Evolutionary conservation across 1,139 yeast species (phyloP).

Genomic region (Taphrina flavorubra): DNA sequence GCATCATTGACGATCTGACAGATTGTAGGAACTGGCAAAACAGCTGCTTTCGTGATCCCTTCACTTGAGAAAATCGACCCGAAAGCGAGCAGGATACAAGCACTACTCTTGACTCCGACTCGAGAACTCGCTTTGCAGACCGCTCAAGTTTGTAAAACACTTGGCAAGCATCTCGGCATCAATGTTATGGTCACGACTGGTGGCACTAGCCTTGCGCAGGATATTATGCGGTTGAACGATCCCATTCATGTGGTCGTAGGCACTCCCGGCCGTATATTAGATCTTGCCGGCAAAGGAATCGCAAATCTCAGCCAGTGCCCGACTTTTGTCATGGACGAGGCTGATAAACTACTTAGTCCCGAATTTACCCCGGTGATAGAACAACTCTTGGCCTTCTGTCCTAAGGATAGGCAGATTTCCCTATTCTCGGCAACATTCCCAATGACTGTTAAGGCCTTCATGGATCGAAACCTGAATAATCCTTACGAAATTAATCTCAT

Average conservation of each 20-base stretch:
- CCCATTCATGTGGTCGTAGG: constrained; percentile 92
- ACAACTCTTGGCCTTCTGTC: constrained; percentile 83
- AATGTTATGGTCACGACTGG: constrained; percentile 99
- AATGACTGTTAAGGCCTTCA: constrained; percentile 84
- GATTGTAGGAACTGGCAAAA: constrained; percentile 72
- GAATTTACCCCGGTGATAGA: constrained; percentile 89
- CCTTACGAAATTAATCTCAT: constrained; percentile 95
- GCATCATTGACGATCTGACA: neutral
- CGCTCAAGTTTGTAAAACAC: constrained; percentile 95
- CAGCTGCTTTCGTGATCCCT: constrained; percentile 94
- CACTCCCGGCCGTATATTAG: constrained; percentile 96
- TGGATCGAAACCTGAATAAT: constrained; percentile 70
- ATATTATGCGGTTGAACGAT: constrained; percentile 87
- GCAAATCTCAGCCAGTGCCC: constrained; percentile 89
- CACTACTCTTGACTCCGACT: constrained; percentile 86
- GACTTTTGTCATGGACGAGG: constrained; percentile 96
- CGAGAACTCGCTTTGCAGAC: constrained; percentile 97
- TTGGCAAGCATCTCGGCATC: constrained; percentile 82
- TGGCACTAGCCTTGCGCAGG: constrained; percentile 94
- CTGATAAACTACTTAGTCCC: constrained; percentile 92
- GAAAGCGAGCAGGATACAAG: constrained; percentile 81
- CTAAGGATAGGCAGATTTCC: constrained; percentile 78
- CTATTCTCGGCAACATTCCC: constrained; percentile 97
- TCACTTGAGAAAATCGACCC: constrained; percentile 84
- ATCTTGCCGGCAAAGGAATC: constrained; percentile 83